Conservation (phyloP, 495 filamentous ascomycete genomes). For the Xylona heveae region DNA sequence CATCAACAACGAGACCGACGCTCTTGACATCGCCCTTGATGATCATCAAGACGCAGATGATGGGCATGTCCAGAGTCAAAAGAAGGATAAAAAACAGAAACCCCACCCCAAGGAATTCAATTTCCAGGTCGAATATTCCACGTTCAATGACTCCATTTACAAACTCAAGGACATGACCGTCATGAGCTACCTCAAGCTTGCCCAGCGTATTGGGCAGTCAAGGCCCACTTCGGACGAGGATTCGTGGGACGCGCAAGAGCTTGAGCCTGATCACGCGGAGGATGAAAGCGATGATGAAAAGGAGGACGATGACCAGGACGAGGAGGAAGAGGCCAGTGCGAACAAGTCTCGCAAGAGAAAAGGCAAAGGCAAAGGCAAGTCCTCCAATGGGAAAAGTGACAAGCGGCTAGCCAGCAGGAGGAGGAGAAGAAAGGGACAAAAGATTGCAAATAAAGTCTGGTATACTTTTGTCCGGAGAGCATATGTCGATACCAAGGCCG, state of each 20-base stretch:
- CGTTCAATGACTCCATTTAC: slow-evolving; percentile 51
- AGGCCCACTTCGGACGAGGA: slow-evolving; percentile 14
- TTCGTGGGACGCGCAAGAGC: slow-evolving; percentile 7
- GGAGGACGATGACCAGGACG: slow-evolving; percentile 8
- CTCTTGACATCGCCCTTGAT: background rate
- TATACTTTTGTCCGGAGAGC: slow-evolving; percentile 55
- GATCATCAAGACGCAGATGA: slow-evolving; percentile 8
- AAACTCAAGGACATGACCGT: slow-evolving; percentile 71
- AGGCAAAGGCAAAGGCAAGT: slow-evolving; percentile 7
- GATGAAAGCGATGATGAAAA: slow-evolving; percentile 9
- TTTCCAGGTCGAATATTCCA: slow-evolving; percentile 77
- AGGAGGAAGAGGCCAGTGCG: slow-evolving; percentile 8
- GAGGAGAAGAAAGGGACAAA: slow-evolving; percentile 21
- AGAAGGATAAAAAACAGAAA: slow-evolving; percentile 14
- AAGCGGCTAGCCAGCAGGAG: slow-evolving; percentile 15
- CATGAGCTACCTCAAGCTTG: slow-evolving; percentile 55
- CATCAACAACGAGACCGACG: slow-evolving; percentile 41
- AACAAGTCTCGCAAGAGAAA: slow-evolving; percentile 6
- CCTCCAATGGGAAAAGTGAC: slow-evolving; percentile 6
- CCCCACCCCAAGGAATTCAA: slow-evolving; percentile 39
- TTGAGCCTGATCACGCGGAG: slow-evolving; percentile 8
- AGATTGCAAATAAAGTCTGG: slow-evolving; percentile 37
- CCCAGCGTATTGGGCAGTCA: slow-evolving; percentile 48
- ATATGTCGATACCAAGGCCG: slow-evolving; percentile 50
- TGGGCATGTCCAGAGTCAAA: slow-evolving; percentile 14